Evolutionary conservation across 805 yeast species (phyloP).

Genomic region (Wickerhamiella kazuoi): DNA sequence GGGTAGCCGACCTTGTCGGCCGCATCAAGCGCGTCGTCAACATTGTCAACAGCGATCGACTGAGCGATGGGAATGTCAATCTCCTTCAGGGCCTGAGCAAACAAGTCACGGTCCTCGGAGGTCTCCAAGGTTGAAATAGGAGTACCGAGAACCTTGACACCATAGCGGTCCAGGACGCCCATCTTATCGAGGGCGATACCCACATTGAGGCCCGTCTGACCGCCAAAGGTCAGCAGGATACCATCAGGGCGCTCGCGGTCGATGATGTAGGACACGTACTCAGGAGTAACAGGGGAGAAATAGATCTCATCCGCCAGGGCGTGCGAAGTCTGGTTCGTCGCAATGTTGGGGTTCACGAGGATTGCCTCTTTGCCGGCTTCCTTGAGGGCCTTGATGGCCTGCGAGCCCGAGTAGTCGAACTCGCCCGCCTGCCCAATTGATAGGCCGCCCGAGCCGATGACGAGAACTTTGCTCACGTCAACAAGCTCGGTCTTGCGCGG

Average conservation of each 20-base stretch:
- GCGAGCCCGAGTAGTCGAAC: constrained; percentile 89
- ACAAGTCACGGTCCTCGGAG: constrained; percentile 93
- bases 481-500: constrained; percentile 31
- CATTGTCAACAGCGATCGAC: constrained; percentile 84
- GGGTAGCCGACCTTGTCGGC: constrained; percentile 85
- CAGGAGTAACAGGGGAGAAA: constrained; percentile 92
- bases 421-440: constrained; percentile 98
- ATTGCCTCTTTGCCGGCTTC: constrained; percentile 78
- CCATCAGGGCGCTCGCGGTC: constrained; percentile 96
- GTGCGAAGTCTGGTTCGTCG: constrained; percentile 92
- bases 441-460: constrained; percentile 93
- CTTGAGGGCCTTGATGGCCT: constrained; percentile 86
- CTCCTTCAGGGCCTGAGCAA: constrained; percentile 87
- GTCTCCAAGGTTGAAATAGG: constrained; percentile 92
- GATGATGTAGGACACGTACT: constrained; percentile 84
- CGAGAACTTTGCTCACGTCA: constrained; percentile 71
- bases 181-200: constrained; percentile 88
- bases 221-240: constrained; percentile 89
- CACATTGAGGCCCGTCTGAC: constrained; percentile 93
- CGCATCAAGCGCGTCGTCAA: constrained; percentile 85
- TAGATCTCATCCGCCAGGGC: constrained; percentile 89
- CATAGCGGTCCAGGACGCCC: constrained; percentile 83
- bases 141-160: constrained; percentile 91
- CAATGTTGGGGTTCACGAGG: constrained; percentile 86
- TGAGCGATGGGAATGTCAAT: constrained; percentile 93